Conservation (phyloP, 2,329 filamentous ascomycete species). For the Didymella arachidicola region DNA sequence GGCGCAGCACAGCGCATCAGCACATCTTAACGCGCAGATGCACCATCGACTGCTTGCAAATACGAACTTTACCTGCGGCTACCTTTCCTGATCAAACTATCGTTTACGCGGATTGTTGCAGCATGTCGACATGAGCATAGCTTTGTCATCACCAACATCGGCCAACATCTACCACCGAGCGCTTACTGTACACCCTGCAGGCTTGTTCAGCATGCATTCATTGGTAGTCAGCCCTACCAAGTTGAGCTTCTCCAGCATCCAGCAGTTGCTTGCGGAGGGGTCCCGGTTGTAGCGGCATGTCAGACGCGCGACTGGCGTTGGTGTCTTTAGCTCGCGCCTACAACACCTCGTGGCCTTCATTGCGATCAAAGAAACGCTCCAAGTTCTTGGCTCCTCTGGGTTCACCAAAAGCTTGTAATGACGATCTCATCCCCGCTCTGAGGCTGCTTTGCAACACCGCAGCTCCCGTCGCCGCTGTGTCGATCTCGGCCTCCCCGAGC, state of each 20-base stretch:
- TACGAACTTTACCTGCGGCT: not conserved
- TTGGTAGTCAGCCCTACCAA: slow-evolving; percentile 13
- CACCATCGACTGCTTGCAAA: slow-evolving; percentile 6
- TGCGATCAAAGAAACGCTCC: not conserved
- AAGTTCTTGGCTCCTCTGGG: not conserved
- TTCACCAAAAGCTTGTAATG: slow-evolving; percentile 7
- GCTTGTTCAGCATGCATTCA: slow-evolving; percentile 5
- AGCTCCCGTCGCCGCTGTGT: slow-evolving; percentile 6
- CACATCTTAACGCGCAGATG: not conserved
- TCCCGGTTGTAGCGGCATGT: slow-evolving; percentile 7
- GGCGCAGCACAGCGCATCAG: slow-evolving; percentile 4
- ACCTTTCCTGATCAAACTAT: slow-evolving; percentile 1
- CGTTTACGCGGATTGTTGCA: not conserved
- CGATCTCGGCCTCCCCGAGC: slow-evolving; percentile 17
- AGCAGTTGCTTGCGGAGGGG: slow-evolving; percentile 7
- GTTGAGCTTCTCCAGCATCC: not conserved
- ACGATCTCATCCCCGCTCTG: slow-evolving; percentile 6
- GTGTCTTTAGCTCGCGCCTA: slow-evolving; percentile 6
- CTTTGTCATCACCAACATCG: slow-evolving; percentile 1
- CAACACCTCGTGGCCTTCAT: slow-evolving; percentile 8
- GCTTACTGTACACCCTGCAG: slow-evolving; percentile 9
- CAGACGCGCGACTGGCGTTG: slow-evolving; percentile 5
- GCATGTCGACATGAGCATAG: slow-evolving; percentile 1
- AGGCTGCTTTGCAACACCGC: slow-evolving; percentile 1
- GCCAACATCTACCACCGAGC: slow-evolving; percentile 1